Evolutionary conservation across 495 filamentous ascomycete species (phyloP).

Genomic region (Penicillium coprophilum): DNA sequence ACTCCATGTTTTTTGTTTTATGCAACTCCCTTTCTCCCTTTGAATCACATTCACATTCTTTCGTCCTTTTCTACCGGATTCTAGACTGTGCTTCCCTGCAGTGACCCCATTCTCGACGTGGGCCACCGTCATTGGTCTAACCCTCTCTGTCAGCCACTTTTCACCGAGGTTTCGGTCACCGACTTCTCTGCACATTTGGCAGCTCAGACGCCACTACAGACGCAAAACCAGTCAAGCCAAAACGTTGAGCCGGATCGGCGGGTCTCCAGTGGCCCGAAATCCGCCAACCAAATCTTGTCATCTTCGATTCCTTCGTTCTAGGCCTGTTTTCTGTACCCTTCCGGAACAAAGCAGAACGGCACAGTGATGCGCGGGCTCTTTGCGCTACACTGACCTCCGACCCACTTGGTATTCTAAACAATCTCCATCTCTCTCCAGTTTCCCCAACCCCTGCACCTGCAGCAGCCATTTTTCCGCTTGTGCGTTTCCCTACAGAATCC

Average conservation of each 20-base stretch:
- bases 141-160: constrained; percentile 28
- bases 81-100: constrained; percentile 32
- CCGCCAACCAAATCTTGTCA: constrained; percentile 27
- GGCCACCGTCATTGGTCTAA: constrained; percentile 43
- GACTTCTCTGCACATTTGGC: constrained; percentile 28
- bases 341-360: constrained; percentile 25
- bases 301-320: constrained; percentile 34
- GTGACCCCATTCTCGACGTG: constrained; percentile 40
- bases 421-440: constrained; percentile 16
- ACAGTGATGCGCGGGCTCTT: constrained; percentile 22
- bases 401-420: constrained; percentile 16
- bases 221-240: constrained; percentile 25
- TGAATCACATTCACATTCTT: constrained; percentile 5
- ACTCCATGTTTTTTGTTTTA: constrained; percentile 8
- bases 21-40: background rate
- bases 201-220: constrained; percentile 19
- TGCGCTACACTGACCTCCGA: constrained; percentile 20
- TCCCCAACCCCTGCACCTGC: constrained; percentile 19
- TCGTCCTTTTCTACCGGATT: background rate
- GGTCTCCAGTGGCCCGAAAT: constrained; percentile 19
- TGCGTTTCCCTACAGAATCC: constrained; percentile 12
- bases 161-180: constrained; percentile 33
- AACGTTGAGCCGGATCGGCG: constrained; percentile 37
- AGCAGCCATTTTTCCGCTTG: constrained; percentile 19
- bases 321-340: constrained; percentile 29